Conservation (phyloP, 305 asterid species). For the Coffea humblotiana region DNA sequence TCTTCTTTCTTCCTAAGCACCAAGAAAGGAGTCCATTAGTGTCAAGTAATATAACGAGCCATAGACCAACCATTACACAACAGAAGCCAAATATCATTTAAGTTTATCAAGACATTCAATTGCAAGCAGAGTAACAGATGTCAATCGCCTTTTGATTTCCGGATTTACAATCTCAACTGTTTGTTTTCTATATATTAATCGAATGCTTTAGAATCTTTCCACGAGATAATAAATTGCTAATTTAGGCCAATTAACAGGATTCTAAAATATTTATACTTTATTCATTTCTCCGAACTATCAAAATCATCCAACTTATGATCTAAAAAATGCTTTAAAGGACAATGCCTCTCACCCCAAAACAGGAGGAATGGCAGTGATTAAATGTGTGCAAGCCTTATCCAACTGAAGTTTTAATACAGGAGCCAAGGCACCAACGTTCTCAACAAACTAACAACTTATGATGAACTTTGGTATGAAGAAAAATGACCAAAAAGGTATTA, state of each 20-base stretch:
- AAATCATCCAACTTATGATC: background rate
- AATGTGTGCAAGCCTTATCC: background rate
- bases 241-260: background rate
- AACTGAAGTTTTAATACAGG: background rate
- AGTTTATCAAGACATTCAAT: background rate
- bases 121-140: background rate
- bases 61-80: background rate
- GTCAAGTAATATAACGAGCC: background rate
- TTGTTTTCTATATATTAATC: background rate
- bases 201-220: background rate
- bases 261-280: background rate
- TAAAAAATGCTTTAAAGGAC: background rate
- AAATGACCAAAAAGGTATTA: background rate
- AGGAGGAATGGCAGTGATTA: background rate
- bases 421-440: background rate
- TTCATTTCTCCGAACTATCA: background rate
- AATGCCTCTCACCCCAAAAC: background rate
- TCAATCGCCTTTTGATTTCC: background rate
- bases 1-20: background rate
- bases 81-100: background rate
- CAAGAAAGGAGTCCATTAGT: background rate
- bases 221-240: background rate
- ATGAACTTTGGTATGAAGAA: background rate
- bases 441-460: background rate
- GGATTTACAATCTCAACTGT: conserved; percentile 2